Conservation (phyloP, 768 basidiomycete species). For the Solioccasus polychromus region DNA sequence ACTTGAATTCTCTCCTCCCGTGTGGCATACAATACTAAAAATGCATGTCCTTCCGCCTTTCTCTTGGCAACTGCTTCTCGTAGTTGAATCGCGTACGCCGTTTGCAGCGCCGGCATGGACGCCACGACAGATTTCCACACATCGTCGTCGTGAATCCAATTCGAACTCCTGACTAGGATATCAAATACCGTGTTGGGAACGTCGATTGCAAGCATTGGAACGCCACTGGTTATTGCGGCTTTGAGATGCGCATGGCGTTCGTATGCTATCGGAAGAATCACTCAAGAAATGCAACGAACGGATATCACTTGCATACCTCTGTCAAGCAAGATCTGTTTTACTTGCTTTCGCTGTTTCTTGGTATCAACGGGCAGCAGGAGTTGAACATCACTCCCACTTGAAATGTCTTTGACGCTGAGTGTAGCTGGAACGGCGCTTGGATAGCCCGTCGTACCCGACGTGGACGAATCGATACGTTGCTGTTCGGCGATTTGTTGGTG, state of each 20-base stretch:
- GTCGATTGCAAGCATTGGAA: slow-evolving; percentile 73
- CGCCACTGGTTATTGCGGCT: slow-evolving; percentile 52
- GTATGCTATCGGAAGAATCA: slow-evolving; percentile 45
- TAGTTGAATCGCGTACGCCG: slow-evolving; percentile 63
- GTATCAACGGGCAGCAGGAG: slow-evolving; percentile 64
- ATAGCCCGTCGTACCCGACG: slow-evolving; percentile 52
- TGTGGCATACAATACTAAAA: slow-evolving; percentile 62
- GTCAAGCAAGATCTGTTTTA: slow-evolving; percentile 67
- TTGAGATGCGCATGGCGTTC: slow-evolving; percentile 59
- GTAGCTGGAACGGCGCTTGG: slow-evolving; percentile 36
- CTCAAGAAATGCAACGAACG: background rate
- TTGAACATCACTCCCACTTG: slow-evolving; percentile 48
- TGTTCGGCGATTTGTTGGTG: slow-evolving; percentile 79
- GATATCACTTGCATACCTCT: slow-evolving; percentile 43
- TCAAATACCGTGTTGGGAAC: slow-evolving; percentile 62
- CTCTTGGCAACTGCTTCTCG: slow-evolving; percentile 63
- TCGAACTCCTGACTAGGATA: slow-evolving; percentile 49
- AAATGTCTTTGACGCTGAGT: slow-evolving; percentile 34
- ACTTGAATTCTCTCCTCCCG: slow-evolving; percentile 69
- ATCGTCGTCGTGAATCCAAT: slow-evolving; percentile 77
- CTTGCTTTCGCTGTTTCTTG: slow-evolving; percentile 72
- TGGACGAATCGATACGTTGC: slow-evolving; percentile 65
- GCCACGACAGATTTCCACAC: slow-evolving; percentile 60
- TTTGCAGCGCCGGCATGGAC: slow-evolving; percentile 53
- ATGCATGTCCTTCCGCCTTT: slow-evolving; percentile 61